phyloP scores from a whole-genome alignment of 2,329 filamentous ascomycete species.

The Scytalidium lignicola region DNA sequence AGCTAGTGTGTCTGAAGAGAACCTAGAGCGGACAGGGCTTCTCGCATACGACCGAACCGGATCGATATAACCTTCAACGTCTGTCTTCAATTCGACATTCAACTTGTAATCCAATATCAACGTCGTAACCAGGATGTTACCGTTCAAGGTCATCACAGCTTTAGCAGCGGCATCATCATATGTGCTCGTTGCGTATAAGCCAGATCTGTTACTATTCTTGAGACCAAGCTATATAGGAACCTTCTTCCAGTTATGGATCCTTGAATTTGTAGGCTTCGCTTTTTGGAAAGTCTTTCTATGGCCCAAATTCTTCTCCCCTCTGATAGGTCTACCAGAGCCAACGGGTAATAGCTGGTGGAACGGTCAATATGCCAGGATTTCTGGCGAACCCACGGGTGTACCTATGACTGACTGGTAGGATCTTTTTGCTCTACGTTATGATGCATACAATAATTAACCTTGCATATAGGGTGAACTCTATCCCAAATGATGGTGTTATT shows the following conservation, averaged over 20 bases:
- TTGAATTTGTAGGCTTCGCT: conserved; percentile 29
- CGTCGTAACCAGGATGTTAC: conserved; percentile 6
- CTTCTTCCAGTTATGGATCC: conserved; percentile 32
- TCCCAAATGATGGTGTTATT: conserved; percentile 66
- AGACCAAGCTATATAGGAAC: conserved; percentile 31
- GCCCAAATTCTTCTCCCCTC: conserved; percentile 51
- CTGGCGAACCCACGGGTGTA: conserved; percentile 33
- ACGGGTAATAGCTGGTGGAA: conserved; percentile 36
- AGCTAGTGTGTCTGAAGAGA: too few relatives aligned
- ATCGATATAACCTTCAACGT: too few relatives aligned
- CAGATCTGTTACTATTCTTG: conserved; percentile 19
- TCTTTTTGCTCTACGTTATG: neutral
- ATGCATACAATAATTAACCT: conserved; percentile 1
- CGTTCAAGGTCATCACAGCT: conserved; percentile 18
- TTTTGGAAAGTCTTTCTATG: conserved; percentile 46
- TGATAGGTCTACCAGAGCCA: conserved; percentile 52
- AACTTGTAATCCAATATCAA: too few relatives aligned
- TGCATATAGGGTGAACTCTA: conserved; percentile 44
- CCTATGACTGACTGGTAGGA: conserved; percentile 31
- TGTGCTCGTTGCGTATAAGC: conserved; percentile 14
- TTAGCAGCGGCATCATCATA: conserved; percentile 18
- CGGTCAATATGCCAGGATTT: conserved; percentile 36
- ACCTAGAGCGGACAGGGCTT: too few relatives aligned
- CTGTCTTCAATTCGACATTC: too few relatives aligned
- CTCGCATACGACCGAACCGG: too few relatives aligned